These are phyloP conservation scores for Powellomyces hirtus DNA, from an alignment of 192 early-diverging fungal genomes.

Conservation along the genomic window DNA sequence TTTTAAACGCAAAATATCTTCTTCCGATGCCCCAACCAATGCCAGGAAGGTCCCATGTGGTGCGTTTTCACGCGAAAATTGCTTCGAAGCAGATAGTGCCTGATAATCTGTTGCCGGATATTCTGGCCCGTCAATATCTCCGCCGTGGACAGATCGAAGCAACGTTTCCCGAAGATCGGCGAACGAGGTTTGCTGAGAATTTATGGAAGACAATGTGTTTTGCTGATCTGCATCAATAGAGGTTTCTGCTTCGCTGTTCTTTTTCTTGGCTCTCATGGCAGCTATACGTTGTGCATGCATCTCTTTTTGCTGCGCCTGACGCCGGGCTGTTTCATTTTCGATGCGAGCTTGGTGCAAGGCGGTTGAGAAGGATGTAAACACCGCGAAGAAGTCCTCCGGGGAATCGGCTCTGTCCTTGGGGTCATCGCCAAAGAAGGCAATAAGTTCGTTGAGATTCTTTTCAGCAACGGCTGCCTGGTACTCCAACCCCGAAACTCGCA, in stretches of 20 bases:
- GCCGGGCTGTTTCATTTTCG: constrained; percentile 17
- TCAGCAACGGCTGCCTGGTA: constrained; percentile 31
- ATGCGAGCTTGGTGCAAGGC: constrained; percentile 10
- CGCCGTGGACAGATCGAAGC: constrained; percentile 1
- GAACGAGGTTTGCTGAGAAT: constrained; percentile 3
- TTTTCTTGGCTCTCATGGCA: not conserved
- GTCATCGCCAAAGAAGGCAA: constrained; percentile 49
- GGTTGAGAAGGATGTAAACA: constrained; percentile 69
- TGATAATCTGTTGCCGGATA: not conserved
- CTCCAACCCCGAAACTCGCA: constrained; percentile 27
- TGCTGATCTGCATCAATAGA: not conserved
- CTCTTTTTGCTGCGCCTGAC: constrained; percentile 11
- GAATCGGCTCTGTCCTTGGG: constrained; percentile 18
- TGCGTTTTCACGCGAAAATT: constrained; percentile 1
- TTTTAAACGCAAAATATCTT: constrained; percentile 14
- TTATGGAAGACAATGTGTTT: not conserved
- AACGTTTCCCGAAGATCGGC: constrained; percentile 17
- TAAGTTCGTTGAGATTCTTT: constrained; percentile 31
- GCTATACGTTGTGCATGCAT: not conserved
- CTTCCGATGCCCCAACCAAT: constrained; percentile 10
- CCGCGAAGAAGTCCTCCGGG: constrained; percentile 53
- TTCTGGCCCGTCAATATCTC: not conserved
- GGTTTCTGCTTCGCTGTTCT: not conserved
- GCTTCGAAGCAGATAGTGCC: not conserved
- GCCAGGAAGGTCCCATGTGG: constrained; percentile 17